Percentiles rank a stretch among this genome's conserved stretches.
Evolutionary conservation across 371 early-diverging fungal species (phyloP).

Genomic region (Mucor circinelloides): DNA sequence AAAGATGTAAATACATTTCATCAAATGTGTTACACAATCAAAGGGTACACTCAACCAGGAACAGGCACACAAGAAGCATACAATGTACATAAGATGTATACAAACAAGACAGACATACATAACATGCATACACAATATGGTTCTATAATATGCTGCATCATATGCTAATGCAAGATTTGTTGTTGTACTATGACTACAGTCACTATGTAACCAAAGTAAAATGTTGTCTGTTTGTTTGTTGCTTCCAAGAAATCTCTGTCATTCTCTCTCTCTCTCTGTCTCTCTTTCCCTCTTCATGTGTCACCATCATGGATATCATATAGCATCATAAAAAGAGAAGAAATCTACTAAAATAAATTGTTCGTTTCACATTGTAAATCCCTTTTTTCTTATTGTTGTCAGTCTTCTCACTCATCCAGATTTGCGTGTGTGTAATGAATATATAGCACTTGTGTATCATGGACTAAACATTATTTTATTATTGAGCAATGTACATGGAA

Average conservation of each 20-base stretch:
- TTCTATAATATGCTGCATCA: not conserved
- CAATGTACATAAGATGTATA: not conserved
- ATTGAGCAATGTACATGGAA: conserved; percentile 42
- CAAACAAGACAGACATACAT: not conserved
- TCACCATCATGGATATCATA: not conserved
- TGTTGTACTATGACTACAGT: not conserved
- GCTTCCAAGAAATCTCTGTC: not conserved
- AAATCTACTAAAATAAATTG: not conserved
- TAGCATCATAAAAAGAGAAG: not conserved
- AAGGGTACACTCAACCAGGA: not conserved
- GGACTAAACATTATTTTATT: not conserved
- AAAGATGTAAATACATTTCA: not conserved
- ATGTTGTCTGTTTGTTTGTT: not conserved
- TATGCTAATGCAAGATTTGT: not conserved
- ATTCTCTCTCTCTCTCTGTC: not conserved
- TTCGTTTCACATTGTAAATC: not conserved
- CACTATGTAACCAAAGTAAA: not conserved
- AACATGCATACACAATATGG: not conserved
- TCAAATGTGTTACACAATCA: not conserved
- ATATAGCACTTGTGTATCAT: not conserved
- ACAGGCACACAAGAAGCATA: not conserved
- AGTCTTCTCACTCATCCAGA: not conserved
- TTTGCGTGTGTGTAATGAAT: not conserved
- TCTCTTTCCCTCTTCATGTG: not conserved
- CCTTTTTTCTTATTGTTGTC: not conserved